phyloP scores from a whole-genome alignment of 768 basidiomycete species.

The Psilocybe cubensis region DNA sequence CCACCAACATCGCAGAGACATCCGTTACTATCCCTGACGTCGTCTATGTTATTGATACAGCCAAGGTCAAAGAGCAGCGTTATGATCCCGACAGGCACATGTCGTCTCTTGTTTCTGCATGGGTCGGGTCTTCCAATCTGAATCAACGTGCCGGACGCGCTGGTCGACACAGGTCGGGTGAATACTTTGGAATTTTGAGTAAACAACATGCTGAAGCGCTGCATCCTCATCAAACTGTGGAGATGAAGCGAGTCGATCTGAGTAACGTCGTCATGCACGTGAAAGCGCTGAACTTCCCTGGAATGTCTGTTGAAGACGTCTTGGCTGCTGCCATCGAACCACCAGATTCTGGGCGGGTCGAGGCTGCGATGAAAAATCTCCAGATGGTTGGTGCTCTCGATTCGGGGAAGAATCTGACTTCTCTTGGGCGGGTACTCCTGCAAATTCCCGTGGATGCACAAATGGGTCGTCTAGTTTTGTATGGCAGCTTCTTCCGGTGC shows the following conservation, averaged over 20 bases:
- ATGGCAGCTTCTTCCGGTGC: conserved; percentile 92
- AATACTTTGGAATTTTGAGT: conserved; percentile 87
- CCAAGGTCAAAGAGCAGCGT: conserved; percentile 83
- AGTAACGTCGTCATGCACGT: conserved; percentile 96
- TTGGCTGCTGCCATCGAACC: conserved; percentile 86
- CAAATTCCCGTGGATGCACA: conserved; percentile 90
- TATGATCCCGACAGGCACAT: conserved; percentile 91
- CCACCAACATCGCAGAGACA: conserved; percentile 96
- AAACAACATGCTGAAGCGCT: conserved; percentile 61
- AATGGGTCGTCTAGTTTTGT: conserved; percentile 87
- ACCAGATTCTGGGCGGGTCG: conserved; percentile 75
- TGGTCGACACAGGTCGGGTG: conserved; percentile 87
- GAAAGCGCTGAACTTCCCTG: conserved; percentile 89
- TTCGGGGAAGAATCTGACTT: conserved; percentile 72
- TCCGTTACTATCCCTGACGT: conserved; percentile 95
- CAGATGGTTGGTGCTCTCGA: conserved; percentile 90
- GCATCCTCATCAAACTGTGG: conserved; percentile 84
- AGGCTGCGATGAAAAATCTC: conserved; percentile 77
- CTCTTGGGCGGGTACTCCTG: conserved; percentile 85
- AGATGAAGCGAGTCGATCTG: conserved; percentile 92
- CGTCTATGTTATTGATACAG: conserved; percentile 92
- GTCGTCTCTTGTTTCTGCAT: conserved; percentile 87
- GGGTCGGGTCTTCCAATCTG: conserved; percentile 89
- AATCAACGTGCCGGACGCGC: conserved; percentile 93
- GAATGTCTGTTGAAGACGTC: conserved; percentile 86